A percentile compares a stretch with the other conserved stretches of the same genome.
phyloP scores from a whole-genome alignment of 495 filamentous ascomycete species.

The Podospora pseudoanserina region DNA sequence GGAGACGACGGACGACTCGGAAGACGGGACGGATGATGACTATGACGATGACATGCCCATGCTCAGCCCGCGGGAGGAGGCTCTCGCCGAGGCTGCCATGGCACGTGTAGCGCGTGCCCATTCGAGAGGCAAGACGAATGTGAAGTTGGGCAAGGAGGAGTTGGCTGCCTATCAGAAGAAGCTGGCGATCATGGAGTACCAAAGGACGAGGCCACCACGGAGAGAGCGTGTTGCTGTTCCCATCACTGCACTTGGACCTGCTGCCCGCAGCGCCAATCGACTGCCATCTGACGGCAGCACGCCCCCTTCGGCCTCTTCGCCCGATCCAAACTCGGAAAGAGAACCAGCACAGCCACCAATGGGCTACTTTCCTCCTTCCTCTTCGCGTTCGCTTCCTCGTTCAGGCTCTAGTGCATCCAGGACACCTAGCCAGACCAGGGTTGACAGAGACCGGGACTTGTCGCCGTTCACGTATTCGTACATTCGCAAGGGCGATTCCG shows the following conservation, averaged over 20 bases:
- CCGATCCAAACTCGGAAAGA: constrained; percentile 17
- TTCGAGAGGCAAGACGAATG: constrained; percentile 66
- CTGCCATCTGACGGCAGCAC: background rate
- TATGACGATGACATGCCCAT: constrained; percentile 47
- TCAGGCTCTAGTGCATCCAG: constrained; percentile 32
- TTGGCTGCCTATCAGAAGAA: constrained; percentile 66
- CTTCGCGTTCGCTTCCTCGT: constrained; percentile 30
- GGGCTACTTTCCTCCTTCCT: constrained; percentile 36
- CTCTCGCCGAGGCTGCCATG: constrained; percentile 67
- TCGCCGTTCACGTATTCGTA: constrained; percentile 46
- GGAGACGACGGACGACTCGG: constrained; percentile 51
- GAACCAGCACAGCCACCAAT: constrained; percentile 30
- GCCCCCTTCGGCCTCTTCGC: constrained; percentile 15
- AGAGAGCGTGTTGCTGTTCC: constrained; percentile 42
- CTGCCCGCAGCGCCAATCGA: constrained; percentile 12
- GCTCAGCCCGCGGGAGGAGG: constrained; percentile 65
- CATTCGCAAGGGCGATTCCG: constrained; percentile 18
- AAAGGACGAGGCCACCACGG: constrained; percentile 35
- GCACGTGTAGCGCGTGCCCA: constrained; percentile 73
- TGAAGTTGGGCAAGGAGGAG: constrained; percentile 70
- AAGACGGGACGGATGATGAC: constrained; percentile 52
- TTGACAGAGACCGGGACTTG: constrained; percentile 25
- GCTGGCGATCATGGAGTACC: constrained; percentile 56
- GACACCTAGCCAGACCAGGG: constrained; percentile 23
- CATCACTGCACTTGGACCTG: constrained; percentile 37